These are phyloP conservation scores for Solanum tacnaense DNA, from an alignment of 257 asterid genomes.

Conservation along the genomic window DNA sequence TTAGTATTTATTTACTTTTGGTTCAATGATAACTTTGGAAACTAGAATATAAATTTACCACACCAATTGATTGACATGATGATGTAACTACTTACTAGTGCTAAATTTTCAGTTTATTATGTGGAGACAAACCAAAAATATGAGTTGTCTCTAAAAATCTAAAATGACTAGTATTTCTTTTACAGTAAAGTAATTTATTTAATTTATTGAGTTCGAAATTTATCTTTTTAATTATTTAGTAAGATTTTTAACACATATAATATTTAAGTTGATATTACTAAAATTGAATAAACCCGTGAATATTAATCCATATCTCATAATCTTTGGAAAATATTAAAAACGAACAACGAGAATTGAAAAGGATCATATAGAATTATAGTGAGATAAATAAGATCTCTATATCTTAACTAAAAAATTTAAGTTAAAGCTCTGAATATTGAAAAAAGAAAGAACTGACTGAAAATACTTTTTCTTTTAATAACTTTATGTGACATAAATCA, in stretches of 20 bases:
- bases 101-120: too few relatives aligned
- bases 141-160: not conserved
- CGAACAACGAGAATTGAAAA: not conserved
- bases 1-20: not conserved
- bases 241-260: not conserved
- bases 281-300: not conserved
- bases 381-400: accelerated
- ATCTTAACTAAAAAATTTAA: not conserved
- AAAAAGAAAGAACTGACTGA: not conserved
- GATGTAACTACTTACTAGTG: not conserved
- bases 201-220: not conserved
- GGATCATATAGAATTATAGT: not conserved
- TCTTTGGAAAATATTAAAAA: not conserved
- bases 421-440: not conserved
- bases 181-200: too few relatives aligned
- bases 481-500: not conserved
- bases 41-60: not conserved
- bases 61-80: not conserved
- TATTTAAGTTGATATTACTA: too few relatives aligned
- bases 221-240: too few relatives aligned
- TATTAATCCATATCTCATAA: not conserved
- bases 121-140: not conserved
- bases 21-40: not conserved
- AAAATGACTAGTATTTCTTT: not conserved
- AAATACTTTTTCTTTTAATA: not conserved